phyloP scores from a whole-genome alignment of 352 stramenopile genomes.

The Pythium aquatile region DNA sequence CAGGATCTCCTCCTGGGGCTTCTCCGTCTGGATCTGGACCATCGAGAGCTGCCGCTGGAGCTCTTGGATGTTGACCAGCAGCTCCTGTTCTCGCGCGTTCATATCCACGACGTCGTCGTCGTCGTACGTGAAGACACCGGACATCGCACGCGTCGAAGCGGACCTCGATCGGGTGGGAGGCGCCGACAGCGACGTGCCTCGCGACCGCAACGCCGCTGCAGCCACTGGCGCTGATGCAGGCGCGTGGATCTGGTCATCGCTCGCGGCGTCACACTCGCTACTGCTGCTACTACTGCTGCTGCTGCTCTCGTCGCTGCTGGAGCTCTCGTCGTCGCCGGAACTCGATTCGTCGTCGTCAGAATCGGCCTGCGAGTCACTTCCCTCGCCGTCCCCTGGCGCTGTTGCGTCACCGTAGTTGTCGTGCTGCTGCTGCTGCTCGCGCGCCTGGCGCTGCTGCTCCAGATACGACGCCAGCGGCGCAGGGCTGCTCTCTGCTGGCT shows the following conservation, averaged over 20 bases:
- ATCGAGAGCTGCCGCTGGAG: conserved; percentile 87
- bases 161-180: conserved; percentile 8
- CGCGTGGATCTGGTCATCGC: conserved; percentile 7
- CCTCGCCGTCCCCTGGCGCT: conserved; percentile 14
- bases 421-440: conserved; percentile 9
- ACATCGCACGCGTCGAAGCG: conserved; percentile 18
- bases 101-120: conserved; percentile 72
- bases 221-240: conserved; percentile 5
- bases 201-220: neutral
- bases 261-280: neutral
- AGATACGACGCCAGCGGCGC: conserved; percentile 9
- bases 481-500: conserved; percentile 3
- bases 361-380: conserved; percentile 19
- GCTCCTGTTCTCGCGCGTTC: conserved; percentile 82
- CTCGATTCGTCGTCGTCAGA: conserved; percentile 7
- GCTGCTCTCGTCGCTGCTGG: conserved; percentile 26
- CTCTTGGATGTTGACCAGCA: conserved; percentile 91
- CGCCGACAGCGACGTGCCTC: conserved; percentile 6
- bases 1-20: conserved; percentile 71
- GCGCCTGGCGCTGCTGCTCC: neutral
- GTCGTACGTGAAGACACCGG: conserved; percentile 37
- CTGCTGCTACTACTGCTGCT: conserved; percentile 27
- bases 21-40: conserved; percentile 84
- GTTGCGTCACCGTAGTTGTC: conserved; percentile 19
- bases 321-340: conserved; percentile 15